Conservation (phyloP, 768 basidiomycete genomes). For the Crucibulum laeve region DNA sequence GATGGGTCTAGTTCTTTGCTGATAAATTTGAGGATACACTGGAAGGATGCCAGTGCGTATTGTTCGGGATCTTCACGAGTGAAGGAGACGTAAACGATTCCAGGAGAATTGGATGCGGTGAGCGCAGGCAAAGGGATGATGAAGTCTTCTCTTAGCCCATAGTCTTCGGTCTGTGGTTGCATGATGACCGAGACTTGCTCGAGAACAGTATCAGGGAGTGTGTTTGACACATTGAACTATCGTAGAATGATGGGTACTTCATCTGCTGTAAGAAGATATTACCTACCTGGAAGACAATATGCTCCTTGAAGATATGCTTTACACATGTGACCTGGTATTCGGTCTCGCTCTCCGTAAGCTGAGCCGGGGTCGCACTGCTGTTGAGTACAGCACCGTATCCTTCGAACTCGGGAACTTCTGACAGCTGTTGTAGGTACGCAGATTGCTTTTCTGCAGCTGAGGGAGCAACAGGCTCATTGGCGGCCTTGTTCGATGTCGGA, state of each 20-base stretch:
- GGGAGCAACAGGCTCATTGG: constrained; percentile 66
- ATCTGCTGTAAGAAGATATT: not conserved
- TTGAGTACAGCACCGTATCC: constrained; percentile 84
- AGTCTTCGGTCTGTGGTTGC: constrained; percentile 72
- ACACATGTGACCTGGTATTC: constrained; percentile 97
- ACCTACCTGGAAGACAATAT: constrained; percentile 93
- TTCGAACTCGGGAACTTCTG: constrained; percentile 81
- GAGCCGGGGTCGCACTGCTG: constrained; percentile 74
- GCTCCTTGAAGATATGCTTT: constrained; percentile 95
- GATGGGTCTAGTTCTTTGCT: constrained; percentile 97
- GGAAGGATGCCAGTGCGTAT: constrained; percentile 82
- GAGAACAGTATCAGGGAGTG: constrained; percentile 90
- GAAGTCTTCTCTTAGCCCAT: constrained; percentile 86
- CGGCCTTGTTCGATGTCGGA: constrained; percentile 54
- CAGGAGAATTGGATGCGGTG: constrained; percentile 67
- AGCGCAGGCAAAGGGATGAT: constrained; percentile 82
- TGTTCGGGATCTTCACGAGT: constrained; percentile 73
- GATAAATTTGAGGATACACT: constrained; percentile 88
- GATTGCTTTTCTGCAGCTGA: constrained; percentile 87
- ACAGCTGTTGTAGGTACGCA: constrained; percentile 79
- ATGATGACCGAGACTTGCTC: constrained; percentile 94
- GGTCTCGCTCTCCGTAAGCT: constrained; percentile 94
- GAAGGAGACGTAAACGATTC: constrained; percentile 91
- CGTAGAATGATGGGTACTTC: constrained; percentile 6
- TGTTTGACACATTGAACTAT: constrained; percentile 97